Evolutionary conservation across 345 rosid species (phyloP).

Genomic region (Ceriops decandra): DNA sequence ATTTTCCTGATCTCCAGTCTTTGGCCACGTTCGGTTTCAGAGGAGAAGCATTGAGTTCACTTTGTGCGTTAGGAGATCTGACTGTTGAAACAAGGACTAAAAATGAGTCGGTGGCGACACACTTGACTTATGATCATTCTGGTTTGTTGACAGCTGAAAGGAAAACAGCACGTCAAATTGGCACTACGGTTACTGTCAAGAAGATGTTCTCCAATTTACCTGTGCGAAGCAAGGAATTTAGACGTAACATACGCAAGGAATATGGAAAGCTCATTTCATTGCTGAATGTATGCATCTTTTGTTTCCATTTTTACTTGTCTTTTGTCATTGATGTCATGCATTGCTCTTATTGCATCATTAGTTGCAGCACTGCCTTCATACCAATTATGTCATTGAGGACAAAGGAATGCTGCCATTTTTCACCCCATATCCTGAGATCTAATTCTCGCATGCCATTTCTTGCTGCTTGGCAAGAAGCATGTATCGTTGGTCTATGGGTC

Average conservation of each 20-base stretch:
- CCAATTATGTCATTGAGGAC: background rate
- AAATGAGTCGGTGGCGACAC: slow-evolving; percentile 70
- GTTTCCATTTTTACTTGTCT: background rate
- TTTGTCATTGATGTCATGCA: background rate
- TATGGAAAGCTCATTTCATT: slow-evolving; percentile 85
- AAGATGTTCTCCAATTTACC: slow-evolving; percentile 86
- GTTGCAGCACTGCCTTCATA: background rate
- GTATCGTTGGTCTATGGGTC: too few relatives aligned
- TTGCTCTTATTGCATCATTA: background rate
- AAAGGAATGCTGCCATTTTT: background rate
- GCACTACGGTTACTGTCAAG: slow-evolving; percentile 83
- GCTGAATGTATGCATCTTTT: slow-evolving; percentile 53
- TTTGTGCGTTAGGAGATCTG: slow-evolving; percentile 73
- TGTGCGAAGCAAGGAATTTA: slow-evolving; percentile 89
- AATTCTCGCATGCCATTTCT: too few relatives aligned
- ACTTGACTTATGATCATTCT: slow-evolving; percentile 76
- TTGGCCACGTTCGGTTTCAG: slow-evolving; percentile 83
- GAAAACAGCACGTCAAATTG: slow-evolving; percentile 82
- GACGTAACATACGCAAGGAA: slow-evolving; percentile 89
- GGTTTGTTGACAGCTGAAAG: slow-evolving; percentile 61
- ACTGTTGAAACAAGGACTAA: slow-evolving; percentile 76
- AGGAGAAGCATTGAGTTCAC: slow-evolving; percentile 97
- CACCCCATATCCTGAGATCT: too few relatives aligned
- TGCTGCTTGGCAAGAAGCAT: too few relatives aligned
- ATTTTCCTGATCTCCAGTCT: slow-evolving; percentile 78